These are phyloP conservation scores for Protoeuglena noctilucae DNA, from an alignment of 139 green algal genomes.

Conservation along the genomic window DNA sequence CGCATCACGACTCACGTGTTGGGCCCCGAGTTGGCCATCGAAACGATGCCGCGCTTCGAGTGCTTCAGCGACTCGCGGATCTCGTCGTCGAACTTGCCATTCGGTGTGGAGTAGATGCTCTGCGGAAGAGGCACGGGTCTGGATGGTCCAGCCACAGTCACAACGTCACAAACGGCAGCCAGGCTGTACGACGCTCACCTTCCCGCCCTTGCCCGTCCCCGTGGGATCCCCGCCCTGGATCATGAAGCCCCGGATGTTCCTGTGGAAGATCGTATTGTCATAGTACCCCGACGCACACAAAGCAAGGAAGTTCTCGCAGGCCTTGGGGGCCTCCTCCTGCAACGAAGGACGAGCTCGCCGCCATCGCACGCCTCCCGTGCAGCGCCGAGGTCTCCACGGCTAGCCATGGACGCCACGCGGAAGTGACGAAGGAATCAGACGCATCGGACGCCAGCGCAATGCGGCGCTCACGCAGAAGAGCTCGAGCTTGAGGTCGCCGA, in stretches of 20 bases:
- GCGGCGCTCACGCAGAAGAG: constrained; percentile 88
- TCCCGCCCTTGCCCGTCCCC: constrained; percentile 87
- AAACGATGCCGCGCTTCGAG: constrained; percentile 68
- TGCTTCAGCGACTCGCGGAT: constrained; percentile 76
- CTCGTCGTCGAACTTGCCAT: constrained; percentile 88
- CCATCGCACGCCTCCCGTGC: no score
- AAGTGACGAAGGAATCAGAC: no score
- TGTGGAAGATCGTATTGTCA: constrained; percentile 77
- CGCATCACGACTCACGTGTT: no score
- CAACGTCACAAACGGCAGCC: no score
- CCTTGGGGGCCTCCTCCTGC: constrained; percentile 26
- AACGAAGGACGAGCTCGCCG: no score
- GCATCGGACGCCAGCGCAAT: no score
- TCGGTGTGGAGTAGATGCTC: constrained; percentile 66
- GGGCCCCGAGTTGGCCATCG: constrained; percentile 94
- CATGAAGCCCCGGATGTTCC: constrained; percentile 91
- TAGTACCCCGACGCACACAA: constrained; percentile 83
- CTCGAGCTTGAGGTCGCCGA: constrained; percentile 92
- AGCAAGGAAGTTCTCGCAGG: constrained; percentile 87
- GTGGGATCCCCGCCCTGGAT: constrained; percentile 73
- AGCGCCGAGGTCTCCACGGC: no score
- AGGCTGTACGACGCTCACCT: no score
- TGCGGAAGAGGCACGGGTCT: no score
- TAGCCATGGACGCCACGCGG: no score
- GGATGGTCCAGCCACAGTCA: no score